Evolutionary conservation across 352 stramenopile genomes (phyloP).

Genomic region (Globisporangium lucens): DNA sequence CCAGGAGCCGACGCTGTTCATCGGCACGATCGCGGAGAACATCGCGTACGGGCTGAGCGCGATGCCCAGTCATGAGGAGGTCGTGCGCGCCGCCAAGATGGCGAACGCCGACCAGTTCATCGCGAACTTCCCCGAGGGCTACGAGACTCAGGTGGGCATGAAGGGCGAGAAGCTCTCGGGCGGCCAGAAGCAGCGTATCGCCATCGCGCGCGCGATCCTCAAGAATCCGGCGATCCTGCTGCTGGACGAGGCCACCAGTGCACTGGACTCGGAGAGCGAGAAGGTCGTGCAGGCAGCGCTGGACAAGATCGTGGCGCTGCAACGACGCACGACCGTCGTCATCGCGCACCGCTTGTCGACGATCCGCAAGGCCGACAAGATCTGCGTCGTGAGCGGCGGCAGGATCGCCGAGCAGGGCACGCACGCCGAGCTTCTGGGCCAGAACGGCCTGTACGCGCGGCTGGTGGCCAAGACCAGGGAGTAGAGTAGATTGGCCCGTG

Average conservation of each 20-base stretch:
- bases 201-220: conserved; percentile 73
- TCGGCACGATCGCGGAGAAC: conserved; percentile 38
- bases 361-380: conserved; percentile 25
- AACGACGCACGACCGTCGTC: conserved; percentile 44
- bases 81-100: conserved; percentile 67
- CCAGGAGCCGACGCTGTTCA: conserved; percentile 72
- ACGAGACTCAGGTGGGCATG: conserved; percentile 86
- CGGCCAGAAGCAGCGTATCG: conserved; percentile 95
- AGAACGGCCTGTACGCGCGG: conserved; percentile 12
- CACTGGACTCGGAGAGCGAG: conserved; percentile 38
- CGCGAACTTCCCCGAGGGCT: conserved; percentile 69
- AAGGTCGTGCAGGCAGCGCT: conserved; percentile 26
- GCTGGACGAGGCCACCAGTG: conserved; percentile 41
- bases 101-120: conserved; percentile 91
- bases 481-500: not conserved
- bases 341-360: conserved; percentile 22
- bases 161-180: conserved; percentile 55
- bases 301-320: conserved; percentile 20
- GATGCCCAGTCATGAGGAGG: conserved; percentile 26
- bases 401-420: conserved; percentile 18
- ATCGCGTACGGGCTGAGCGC: conserved; percentile 39
- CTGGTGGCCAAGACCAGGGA: conserved; percentile 4
- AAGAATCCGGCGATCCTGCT: conserved; percentile 27
- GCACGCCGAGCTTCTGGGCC: conserved; percentile 12
- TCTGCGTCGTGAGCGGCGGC: conserved; percentile 17